Conservation (phyloP, 2,329 filamentous ascomycete genomes). For the Aureobasidium sp. region DNA sequence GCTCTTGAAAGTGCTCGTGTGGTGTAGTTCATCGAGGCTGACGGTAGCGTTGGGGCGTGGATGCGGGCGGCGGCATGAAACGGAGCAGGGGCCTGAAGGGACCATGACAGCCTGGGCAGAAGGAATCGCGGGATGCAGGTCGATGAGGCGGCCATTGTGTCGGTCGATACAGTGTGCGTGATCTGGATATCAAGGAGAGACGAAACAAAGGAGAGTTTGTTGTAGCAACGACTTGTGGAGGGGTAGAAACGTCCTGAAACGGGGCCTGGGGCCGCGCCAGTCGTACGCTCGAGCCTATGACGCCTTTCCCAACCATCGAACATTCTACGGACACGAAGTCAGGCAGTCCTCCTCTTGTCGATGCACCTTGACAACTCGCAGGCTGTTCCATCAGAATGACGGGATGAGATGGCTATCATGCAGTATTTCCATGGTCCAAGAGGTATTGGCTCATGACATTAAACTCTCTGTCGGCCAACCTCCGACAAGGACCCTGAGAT, state of each 20-base stretch:
- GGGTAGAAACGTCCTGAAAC: slow-evolving; percentile 3
- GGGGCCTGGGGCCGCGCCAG: not conserved
- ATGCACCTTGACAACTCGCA: not conserved
- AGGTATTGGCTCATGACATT: not conserved
- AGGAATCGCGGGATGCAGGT: slow-evolving; percentile 33
- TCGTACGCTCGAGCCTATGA: not conserved
- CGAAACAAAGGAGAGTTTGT: slow-evolving; percentile 15
- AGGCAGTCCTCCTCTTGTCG: not conserved
- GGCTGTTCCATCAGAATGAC: not conserved
- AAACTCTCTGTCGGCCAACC: not conserved
- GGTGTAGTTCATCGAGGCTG: slow-evolving; percentile 14
- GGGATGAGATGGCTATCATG: not conserved
- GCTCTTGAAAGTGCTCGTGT: slow-evolving; percentile 6
- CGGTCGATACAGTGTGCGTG: not conserved
- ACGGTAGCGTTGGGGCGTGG: slow-evolving; percentile 5
- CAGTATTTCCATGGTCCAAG: not conserved
- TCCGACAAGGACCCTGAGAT: not conserved
- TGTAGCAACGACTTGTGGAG: slow-evolving; percentile 12
- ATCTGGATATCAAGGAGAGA: not conserved
- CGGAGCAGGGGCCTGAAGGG: slow-evolving; percentile 3
- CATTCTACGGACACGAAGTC: not conserved
- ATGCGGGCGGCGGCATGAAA: slow-evolving; percentile 1
- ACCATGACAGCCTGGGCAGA: slow-evolving; percentile 33
- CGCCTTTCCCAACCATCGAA: not conserved
- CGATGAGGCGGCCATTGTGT: slow-evolving; percentile 6